These are phyloP conservation scores for Sugiyamaella grinbergsii DNA, from an alignment of 1,139 yeast genomes.

Conservation along the genomic window DNA sequence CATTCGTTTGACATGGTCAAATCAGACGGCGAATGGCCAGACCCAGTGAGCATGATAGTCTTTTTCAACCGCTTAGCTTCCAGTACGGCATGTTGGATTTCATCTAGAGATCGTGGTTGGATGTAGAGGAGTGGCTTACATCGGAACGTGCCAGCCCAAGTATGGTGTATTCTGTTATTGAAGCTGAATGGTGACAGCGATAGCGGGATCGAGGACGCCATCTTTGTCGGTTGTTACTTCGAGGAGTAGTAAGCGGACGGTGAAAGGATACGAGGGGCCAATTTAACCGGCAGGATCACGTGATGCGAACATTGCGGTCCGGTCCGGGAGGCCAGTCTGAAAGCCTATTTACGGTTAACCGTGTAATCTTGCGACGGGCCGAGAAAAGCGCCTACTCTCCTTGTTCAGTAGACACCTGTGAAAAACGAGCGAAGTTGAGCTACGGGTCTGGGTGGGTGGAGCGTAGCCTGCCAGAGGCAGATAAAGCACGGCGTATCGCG, in stretches of 20 bases:
- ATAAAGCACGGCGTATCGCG: too few species aligned
- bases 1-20: conserved; percentile 87
- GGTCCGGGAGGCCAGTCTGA: too few species aligned
- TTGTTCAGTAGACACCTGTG: too few species aligned
- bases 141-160: conserved; percentile 91
- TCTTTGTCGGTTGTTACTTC: too few species aligned
- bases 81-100: conserved; percentile 63
- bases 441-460: not conserved
- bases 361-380: too few species aligned
- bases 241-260: too few species aligned
- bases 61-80: conserved; percentile 61
- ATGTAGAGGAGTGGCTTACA: conserved; percentile 76
- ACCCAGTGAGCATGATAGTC: conserved; percentile 84
- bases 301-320: too few species aligned
- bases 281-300: too few species aligned
- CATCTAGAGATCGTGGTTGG: conserved; percentile 69
- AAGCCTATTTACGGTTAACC: too few species aligned
- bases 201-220: not conserved
- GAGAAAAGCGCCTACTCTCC: too few species aligned
- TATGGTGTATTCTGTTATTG: conserved; percentile 48
- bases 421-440: not conserved
- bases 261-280: too few species aligned
- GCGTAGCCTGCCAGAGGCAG: not conserved
- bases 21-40: conserved; percentile 95
- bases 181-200: conserved; percentile 3